Percentiles rank a stretch among this genome's conserved stretches.
Evolutionary conservation across 805 yeast genomes (phyloP).

Genomic region (Saturnispora bothae): DNA sequence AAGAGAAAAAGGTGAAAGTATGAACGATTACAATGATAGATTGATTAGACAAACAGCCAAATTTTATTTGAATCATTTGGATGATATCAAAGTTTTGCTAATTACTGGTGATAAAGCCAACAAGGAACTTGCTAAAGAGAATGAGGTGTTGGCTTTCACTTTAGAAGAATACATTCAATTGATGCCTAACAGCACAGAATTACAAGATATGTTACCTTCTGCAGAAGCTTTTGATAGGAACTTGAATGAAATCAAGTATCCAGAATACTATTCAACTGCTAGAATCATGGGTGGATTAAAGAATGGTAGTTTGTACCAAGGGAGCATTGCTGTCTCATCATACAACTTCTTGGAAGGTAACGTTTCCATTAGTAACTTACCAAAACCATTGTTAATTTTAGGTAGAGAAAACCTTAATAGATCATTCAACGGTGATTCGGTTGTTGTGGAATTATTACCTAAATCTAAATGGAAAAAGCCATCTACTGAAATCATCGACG

Average conservation of each 20-base stretch:
- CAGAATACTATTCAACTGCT: slow-evolving; percentile 70
- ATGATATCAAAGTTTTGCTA: slow-evolving; percentile 39
- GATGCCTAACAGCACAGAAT: slow-evolving; percentile 61
- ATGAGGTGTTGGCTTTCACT: slow-evolving; percentile 45
- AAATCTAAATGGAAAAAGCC: slow-evolving; percentile 82
- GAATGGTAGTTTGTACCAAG: slow-evolving; percentile 81
- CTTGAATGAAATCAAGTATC: slow-evolving; percentile 46
- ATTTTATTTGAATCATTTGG: slow-evolving; percentile 66
- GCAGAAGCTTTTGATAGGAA: slow-evolving; percentile 30
- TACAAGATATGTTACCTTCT: slow-evolving; percentile 69
- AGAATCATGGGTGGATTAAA: slow-evolving; percentile 85
- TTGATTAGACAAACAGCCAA: slow-evolving; percentile 68
- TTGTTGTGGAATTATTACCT: slow-evolving; percentile 83
- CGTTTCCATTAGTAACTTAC: slow-evolving; percentile 58
- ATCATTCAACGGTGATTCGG: slow-evolving; percentile 85
- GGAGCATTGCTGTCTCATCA: slow-evolving; percentile 66
- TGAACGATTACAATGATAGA: slow-evolving; percentile 86
- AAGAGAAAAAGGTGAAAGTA: slow-evolving; percentile 56
- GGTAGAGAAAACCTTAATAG: slow-evolving; percentile 85
- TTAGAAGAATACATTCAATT: slow-evolving; percentile 60
- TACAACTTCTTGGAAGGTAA: slow-evolving; percentile 86
- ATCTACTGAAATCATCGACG: slow-evolving; percentile 69
- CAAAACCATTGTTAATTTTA: slow-evolving; percentile 68
- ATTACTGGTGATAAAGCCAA: slow-evolving; percentile 75
- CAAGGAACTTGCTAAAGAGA: slow-evolving; percentile 41